Evolutionary conservation across 306 rosid genomes (phyloP).

Genomic region (Prosopis cineraria): DNA sequence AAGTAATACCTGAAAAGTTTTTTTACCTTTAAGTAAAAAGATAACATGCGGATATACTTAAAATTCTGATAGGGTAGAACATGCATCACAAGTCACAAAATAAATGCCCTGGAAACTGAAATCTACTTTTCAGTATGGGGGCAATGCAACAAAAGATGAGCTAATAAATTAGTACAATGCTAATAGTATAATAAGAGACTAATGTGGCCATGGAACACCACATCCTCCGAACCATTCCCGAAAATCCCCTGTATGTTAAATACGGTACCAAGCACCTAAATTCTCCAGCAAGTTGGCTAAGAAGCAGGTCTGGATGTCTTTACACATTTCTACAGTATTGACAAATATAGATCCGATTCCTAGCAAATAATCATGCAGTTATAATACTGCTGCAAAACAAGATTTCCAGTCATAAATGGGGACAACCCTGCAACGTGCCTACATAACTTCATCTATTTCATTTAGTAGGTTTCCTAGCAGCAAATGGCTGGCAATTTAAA

Average conservation of each 20-base stretch:
- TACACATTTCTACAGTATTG: background rate
- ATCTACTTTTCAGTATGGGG: background rate
- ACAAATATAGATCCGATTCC: constrained; percentile 10
- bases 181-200: background rate
- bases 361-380: constrained; percentile 13
- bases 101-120: constrained; percentile 17
- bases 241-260: background rate
- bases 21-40: background rate
- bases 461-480: background rate
- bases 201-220: background rate
- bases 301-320: background rate
- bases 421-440: background rate
- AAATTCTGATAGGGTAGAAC: constrained; percentile 6
- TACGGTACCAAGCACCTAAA: background rate
- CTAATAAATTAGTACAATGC: background rate
- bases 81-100: constrained; percentile 23
- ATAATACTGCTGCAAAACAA: constrained; percentile 12
- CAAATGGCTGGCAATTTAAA: background rate
- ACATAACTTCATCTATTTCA: constrained; percentile 1
- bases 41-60: background rate
- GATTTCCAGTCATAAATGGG: background rate
- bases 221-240: background rate
- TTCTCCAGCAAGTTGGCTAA: background rate
- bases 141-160: background rate
- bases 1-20: constrained; percentile 72